Percentiles rank a stretch among this genome's conserved stretches.
phyloP scores from a whole-genome alignment of 306 rosid genomes.

The Mimosa pudica region DNA sequence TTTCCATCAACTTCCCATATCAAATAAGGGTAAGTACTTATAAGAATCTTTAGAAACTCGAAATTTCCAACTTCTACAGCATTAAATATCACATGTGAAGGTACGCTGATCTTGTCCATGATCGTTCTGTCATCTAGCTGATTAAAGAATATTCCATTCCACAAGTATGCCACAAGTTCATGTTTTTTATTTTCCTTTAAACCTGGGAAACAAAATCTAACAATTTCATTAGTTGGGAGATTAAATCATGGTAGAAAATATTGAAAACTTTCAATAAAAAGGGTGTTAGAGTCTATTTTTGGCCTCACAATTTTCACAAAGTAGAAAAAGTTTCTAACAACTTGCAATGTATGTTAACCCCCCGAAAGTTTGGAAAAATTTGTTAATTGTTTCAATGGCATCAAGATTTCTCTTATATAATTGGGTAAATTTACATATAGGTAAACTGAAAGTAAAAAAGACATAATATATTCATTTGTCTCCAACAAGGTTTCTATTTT shows the following conservation, averaged over 20 bases:
- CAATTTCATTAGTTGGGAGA: background rate
- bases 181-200: background rate
- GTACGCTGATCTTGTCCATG: background rate
- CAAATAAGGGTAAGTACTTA: background rate
- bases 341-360: too few relatives aligned
- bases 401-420: background rate
- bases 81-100: background rate
- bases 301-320: too few relatives aligned
- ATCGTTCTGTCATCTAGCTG: too few relatives aligned
- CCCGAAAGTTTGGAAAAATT: background rate
- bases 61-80: background rate
- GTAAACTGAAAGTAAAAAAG: too few relatives aligned
- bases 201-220: background rate
- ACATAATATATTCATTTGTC: too few relatives aligned
- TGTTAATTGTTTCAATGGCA: background rate
- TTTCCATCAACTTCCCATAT: background rate
- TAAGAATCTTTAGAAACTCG: background rate
- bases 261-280: background rate
- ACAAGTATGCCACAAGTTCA: slow-evolving; percentile 4
- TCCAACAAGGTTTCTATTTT: background rate
- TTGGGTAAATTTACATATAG: background rate
- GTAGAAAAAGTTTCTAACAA: too few relatives aligned
- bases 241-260: background rate
- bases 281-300: too few relatives aligned
- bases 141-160: background rate